A percentile compares a stretch with the other conserved stretches of the same genome.
These are phyloP conservation scores for Thalassiosira mediterranea DNA, from an alignment of 352 stramenopile genomes.

Conservation along the genomic window DNA sequence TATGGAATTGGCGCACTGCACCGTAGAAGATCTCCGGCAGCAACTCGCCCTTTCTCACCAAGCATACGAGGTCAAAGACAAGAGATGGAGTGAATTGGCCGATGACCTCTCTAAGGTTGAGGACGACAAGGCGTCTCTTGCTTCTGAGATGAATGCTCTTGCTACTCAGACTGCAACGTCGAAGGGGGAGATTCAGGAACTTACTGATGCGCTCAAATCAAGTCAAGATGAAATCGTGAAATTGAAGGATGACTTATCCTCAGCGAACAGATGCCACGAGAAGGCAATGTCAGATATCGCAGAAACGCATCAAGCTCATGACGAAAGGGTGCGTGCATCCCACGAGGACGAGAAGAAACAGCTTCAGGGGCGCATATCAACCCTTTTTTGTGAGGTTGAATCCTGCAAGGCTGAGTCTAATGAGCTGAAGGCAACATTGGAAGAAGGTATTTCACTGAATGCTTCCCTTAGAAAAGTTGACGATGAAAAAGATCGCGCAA, in stretches of 20 bases:
- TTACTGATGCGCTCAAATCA: conserved; percentile 10
- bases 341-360: conserved; percentile 29
- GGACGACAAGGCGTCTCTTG: conserved; percentile 5
- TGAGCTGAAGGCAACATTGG: conserved; percentile 11
- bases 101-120: conserved; percentile 2
- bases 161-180: not conserved
- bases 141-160: conserved; percentile 7
- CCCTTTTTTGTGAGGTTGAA: conserved; percentile 32
- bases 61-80: not conserved
- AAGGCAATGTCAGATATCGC: conserved; percentile 29
- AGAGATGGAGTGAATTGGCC: not conserved
- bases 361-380: conserved; percentile 19
- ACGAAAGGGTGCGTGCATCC: conserved; percentile 7
- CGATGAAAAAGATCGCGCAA: conserved; percentile 27
- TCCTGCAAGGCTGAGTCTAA: conserved; percentile 19
- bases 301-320: conserved; percentile 1
- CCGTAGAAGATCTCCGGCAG: conserved; percentile 18
- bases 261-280: conserved; percentile 14
- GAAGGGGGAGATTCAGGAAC: not conserved
- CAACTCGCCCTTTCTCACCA: not conserved
- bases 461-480: conserved; percentile 14
- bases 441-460: conserved; percentile 34
- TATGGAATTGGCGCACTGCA: not conserved
- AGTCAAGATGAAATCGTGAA: conserved; percentile 18
- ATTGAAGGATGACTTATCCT: conserved; percentile 8